These are phyloP conservation scores for Dissophora globulifera DNA, from an alignment of 192 early-diverging fungal genomes.

Conservation along the genomic window DNA sequence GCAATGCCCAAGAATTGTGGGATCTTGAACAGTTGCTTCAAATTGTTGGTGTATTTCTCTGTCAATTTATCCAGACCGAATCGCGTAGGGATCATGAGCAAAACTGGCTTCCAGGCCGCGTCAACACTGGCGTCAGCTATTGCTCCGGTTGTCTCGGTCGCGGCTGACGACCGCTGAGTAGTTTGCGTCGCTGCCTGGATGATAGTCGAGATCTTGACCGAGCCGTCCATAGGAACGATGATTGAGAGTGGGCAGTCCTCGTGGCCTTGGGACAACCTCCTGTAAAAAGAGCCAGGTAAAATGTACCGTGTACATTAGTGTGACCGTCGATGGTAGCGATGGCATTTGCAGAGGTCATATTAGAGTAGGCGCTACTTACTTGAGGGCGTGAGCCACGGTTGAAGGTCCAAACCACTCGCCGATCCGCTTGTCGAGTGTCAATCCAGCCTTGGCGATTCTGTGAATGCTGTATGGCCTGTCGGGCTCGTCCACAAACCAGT, in stretches of 20 bases:
- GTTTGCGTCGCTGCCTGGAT: conserved; percentile 12
- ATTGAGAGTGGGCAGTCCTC: conserved; percentile 44
- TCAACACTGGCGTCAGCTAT: not conserved
- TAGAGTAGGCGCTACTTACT: too few relatives aligned
- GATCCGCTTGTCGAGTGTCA: conserved; percentile 51
- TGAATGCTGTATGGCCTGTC: conserved; percentile 46
- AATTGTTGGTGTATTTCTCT: conserved; percentile 13
- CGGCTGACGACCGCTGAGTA: not conserved
- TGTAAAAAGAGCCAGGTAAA: not conserved
- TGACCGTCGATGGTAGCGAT: not conserved
- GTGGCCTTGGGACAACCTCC: conserved; percentile 38
- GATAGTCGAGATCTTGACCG: conserved; percentile 18
- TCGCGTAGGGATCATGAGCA: conserved; percentile 43
- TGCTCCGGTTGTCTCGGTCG: not conserved
- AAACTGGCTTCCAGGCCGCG: conserved; percentile 44
- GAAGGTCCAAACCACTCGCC: conserved; percentile 59
- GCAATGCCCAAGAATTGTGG: conserved; percentile 58
- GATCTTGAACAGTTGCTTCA: conserved; percentile 46
- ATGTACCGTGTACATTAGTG: not conserved
- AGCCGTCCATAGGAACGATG: conserved; percentile 39
- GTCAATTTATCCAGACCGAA: conserved; percentile 27
- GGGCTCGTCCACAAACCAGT: conserved; percentile 53
- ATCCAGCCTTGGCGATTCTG: conserved; percentile 47
- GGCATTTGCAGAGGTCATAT: too few relatives aligned
- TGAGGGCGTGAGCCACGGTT: conserved; percentile 51